These are phyloP conservation scores for Chalaropsis thielavioides DNA, from an alignment of 2,329 filamentous ascomycete genomes.

Conservation along the genomic window DNA sequence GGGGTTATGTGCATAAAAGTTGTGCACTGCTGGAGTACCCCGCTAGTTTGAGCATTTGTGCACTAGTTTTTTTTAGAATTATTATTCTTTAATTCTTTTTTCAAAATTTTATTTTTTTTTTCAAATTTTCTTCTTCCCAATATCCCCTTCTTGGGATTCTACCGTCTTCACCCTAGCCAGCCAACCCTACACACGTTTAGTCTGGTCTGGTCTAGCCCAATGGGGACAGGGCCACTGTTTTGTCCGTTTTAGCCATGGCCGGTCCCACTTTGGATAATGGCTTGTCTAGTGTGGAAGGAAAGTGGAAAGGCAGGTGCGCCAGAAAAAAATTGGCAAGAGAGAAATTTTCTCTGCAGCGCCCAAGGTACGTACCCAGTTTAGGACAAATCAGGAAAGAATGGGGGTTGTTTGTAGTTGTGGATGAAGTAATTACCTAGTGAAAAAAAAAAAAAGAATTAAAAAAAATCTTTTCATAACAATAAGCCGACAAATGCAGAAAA, in stretches of 20 bases:
- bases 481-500: slow-evolving; percentile 24
- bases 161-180: too few relatives aligned
- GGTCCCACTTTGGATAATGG: not conserved
- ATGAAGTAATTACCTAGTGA: not conserved
- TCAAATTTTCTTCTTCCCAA: too few relatives aligned
- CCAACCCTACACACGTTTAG: too few relatives aligned
- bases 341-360: not conserved
- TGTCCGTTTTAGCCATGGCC: not conserved
- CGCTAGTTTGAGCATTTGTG: too few relatives aligned
- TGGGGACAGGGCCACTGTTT: not conserved
- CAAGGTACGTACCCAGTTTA: not conserved
- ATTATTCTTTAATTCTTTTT: too few relatives aligned
- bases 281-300: not conserved
- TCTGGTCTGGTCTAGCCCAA: too few relatives aligned
- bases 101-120: too few relatives aligned
- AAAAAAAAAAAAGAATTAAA: not conserved
- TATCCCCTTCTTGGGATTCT: too few relatives aligned
- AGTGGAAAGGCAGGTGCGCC: not conserved
- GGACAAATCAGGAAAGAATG: slow-evolving; percentile 3
- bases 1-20: too few relatives aligned
- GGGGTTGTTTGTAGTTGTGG: slow-evolving; percentile 7
- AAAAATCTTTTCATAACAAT: slow-evolving; percentile 12
- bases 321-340: slow-evolving; percentile 1
- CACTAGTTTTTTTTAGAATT: too few relatives aligned
- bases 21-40: too few relatives aligned